Evolutionary conservation across 495 filamentous ascomycete species (phyloP).

Genomic region (Penicillium silybi): DNA sequence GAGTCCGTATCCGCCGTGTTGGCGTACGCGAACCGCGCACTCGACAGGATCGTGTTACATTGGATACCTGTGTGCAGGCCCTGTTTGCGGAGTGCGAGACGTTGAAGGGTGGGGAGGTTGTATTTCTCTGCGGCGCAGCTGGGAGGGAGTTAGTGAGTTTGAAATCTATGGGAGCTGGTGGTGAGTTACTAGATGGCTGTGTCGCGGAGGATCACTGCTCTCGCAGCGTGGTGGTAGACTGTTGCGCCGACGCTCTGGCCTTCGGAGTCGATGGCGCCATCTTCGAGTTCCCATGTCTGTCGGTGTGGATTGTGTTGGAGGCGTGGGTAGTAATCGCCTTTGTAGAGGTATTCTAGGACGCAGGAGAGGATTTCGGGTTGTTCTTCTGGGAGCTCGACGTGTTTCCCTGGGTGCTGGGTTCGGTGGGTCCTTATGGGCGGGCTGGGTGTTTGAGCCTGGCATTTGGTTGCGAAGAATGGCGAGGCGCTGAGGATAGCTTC

Average conservation of each 20-base stretch:
- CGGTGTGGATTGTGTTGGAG: slow-evolving; percentile 65
- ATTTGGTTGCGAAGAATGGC: slow-evolving; percentile 62
- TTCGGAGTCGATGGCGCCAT: slow-evolving; percentile 31
- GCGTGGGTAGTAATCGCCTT: slow-evolving; percentile 86
- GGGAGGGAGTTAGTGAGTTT: background rate
- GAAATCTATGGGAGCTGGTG: background rate
- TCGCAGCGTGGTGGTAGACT: slow-evolving; percentile 60
- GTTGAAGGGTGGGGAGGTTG: slow-evolving; percentile 75
- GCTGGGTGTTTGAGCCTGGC: slow-evolving; percentile 13
- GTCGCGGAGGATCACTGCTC: slow-evolving; percentile 73
- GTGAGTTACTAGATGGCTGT: slow-evolving; percentile 85
- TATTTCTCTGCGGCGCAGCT: slow-evolving; percentile 79
- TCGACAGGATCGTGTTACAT: slow-evolving; percentile 76
- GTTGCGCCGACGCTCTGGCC: slow-evolving; percentile 53
- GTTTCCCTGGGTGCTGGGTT: slow-evolving; percentile 46
- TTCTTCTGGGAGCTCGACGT: slow-evolving; percentile 77
- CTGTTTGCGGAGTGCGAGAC: slow-evolving; percentile 79
- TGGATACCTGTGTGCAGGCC: slow-evolving; percentile 78
- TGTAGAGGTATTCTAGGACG: slow-evolving; percentile 88
- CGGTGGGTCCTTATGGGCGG: slow-evolving; percentile 14
- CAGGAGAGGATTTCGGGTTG: slow-evolving; percentile 87
- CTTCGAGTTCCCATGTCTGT: slow-evolving; percentile 70
- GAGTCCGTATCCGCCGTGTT: slow-evolving; percentile 87
- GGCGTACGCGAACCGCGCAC: slow-evolving; percentile 81
- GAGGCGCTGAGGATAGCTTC: slow-evolving; percentile 76